phyloP scores from a whole-genome alignment of 2,329 filamentous ascomycete species.

The Huntiella bhutanensis region DNA sequence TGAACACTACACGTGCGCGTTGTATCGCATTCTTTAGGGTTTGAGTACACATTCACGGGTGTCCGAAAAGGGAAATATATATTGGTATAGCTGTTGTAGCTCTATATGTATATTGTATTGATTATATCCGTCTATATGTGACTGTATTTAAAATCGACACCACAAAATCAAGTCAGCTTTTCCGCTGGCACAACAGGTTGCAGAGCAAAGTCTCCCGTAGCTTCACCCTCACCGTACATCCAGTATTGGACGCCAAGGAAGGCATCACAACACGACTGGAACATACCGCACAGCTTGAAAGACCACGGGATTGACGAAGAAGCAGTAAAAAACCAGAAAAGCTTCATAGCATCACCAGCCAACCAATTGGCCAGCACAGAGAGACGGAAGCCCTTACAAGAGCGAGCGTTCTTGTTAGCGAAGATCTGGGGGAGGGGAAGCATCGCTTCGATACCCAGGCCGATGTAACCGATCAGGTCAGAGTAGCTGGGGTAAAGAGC shows the following conservation, averaged over 20 bases:
- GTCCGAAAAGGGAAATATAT: no score
- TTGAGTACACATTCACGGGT: no score
- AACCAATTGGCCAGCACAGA: constrained; percentile 65
- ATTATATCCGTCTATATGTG: no score
- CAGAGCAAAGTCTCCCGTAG: constrained; percentile 9
- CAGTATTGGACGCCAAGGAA: constrained; percentile 59
- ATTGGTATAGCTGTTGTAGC: no score
- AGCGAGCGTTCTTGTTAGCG: constrained; percentile 46
- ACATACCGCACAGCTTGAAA: constrained; percentile 67
- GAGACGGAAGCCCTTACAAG: constrained; percentile 59
- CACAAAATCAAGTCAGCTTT: constrained; percentile 7
- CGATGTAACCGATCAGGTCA: constrained; percentile 50
- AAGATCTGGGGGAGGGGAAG: constrained; percentile 64
- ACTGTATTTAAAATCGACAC: no score
- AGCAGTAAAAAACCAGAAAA: constrained; percentile 67
- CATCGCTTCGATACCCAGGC: constrained; percentile 61
- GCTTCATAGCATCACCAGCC: constrained; percentile 66
- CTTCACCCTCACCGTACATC: constrained; percentile 33
- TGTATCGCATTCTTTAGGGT: no score
- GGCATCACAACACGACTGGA: constrained; percentile 59
- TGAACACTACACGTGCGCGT: no score
- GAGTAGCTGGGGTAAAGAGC: constrained; percentile 47
- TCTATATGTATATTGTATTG: no score
- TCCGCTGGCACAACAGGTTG: constrained; percentile 8
- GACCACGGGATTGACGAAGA: constrained; percentile 51